These are phyloP conservation scores for Trametes sp. DNA, from an alignment of 1,284 basidiomycete genomes.

Conservation along the genomic window DNA sequence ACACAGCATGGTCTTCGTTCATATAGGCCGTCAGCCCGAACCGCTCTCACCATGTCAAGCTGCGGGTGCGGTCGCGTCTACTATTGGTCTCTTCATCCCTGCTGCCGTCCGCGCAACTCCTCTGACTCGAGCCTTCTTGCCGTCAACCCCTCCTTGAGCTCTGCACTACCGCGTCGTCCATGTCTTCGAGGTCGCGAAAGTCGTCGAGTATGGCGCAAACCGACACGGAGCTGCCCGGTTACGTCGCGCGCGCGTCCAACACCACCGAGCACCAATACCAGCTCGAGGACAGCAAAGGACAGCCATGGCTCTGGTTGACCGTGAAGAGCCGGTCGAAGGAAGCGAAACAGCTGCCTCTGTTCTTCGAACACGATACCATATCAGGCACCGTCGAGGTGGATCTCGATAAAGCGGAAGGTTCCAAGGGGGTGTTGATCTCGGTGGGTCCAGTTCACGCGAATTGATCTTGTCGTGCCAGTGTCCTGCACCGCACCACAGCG, in stretches of 20 bases:
- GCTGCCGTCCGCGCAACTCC: neutral
- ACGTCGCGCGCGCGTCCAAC: slow-evolving; percentile 18
- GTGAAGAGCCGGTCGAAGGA: slow-evolving; percentile 41
- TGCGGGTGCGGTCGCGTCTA: slow-evolving; percentile 6
- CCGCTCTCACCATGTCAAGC: slow-evolving; percentile 15
- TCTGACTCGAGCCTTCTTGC: slow-evolving; percentile 3
- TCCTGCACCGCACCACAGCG: neutral
- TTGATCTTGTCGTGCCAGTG: neutral
- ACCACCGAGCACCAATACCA: slow-evolving; percentile 43
- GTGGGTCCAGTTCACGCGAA: slow-evolving; percentile 34
- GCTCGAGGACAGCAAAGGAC: slow-evolving; percentile 51
- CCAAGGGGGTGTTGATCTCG: slow-evolving; percentile 40
- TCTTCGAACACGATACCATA: slow-evolving; percentile 40
- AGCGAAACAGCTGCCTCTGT: slow-evolving; percentile 41
- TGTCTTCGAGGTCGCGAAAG: neutral
- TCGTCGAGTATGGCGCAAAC: slow-evolving; percentile 5
- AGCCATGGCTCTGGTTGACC: slow-evolving; percentile 40
- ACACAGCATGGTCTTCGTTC: slow-evolving; percentile 11
- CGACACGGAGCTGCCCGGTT: slow-evolving; percentile 22
- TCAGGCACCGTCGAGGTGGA: slow-evolving; percentile 42
- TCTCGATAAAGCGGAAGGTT: slow-evolving; percentile 39
- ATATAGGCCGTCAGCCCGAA: slow-evolving; percentile 2
- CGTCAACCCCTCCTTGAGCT: neutral
- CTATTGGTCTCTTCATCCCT: neutral
- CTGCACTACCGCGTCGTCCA: neutral